These are phyloP conservation scores for Suillus bovinus DNA, from an alignment of 768 basidiomycete species.

Conservation along the genomic window DNA sequence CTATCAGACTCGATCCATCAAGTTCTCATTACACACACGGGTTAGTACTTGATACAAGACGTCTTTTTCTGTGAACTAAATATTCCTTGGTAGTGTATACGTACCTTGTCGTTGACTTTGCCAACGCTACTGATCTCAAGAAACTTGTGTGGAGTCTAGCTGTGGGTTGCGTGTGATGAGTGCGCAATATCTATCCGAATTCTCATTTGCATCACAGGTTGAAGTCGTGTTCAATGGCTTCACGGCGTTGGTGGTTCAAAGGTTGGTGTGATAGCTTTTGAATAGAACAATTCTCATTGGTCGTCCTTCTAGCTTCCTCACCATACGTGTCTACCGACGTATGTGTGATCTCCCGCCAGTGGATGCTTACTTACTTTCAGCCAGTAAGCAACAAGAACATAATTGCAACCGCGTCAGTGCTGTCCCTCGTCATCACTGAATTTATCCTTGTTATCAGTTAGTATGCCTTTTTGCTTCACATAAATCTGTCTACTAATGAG, in stretches of 20 bases:
- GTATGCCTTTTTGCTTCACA: conserved; percentile 8
- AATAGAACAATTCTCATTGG: background rate
- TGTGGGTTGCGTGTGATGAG: background rate
- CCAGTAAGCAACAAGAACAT: conserved; percentile 47
- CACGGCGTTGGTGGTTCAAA: conserved; percentile 50
- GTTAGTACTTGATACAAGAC: conserved; percentile 26
- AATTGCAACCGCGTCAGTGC: conserved; percentile 34
- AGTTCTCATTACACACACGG: conserved; percentile 48
- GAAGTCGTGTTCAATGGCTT: conserved; percentile 51
- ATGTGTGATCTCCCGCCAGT: conserved; percentile 16
- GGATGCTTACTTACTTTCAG: conserved; percentile 18
- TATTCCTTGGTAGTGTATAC: conserved; percentile 39
- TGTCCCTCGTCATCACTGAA: conserved; percentile 37
- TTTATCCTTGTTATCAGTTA: conserved; percentile 36
- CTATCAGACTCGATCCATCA: conserved; percentile 53
- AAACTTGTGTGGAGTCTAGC: conserved; percentile 40
- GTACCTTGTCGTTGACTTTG: conserved; percentile 41
- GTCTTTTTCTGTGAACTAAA: background rate
- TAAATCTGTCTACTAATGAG: background rate
- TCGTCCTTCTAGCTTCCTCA: conserved; percentile 37
- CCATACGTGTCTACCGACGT: conserved; percentile 45
- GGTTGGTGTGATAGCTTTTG: background rate
- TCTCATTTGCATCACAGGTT: conserved; percentile 28
- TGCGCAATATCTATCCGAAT: background rate
- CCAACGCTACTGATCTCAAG: conserved; percentile 27